Evolutionary conservation across 352 stramenopile species (phyloP), one percentile per base, ranked within the genome.

Genomic region (Phytophthora constricta): DNA sequence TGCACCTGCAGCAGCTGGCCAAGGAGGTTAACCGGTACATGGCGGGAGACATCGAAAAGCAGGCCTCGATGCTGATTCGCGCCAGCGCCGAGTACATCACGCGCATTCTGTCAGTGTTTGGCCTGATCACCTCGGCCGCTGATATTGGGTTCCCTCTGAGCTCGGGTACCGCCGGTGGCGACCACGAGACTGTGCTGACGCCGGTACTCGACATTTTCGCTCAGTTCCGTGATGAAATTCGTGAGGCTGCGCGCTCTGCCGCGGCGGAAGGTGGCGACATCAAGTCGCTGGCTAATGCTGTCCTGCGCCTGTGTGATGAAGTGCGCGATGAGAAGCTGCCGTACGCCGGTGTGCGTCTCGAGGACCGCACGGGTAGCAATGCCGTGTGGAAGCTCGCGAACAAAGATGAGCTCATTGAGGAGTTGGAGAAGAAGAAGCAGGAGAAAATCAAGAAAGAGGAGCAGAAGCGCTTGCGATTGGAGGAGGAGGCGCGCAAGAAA

Each of bases 351-450:
- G 87, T 98, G 26, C 85, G 90, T 53, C 77, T 98, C 3, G 93
- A 98, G 39, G 92, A 97, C 64, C 81, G 81, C 22, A 77, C 87
- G 26, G 68, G 69, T 10, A 79, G 77, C 53, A 80, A 70, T 23
- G 82, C 79, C 16, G 87, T 96, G 31, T 98, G 91, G 91, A 98
- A 98, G 74, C 82, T 98, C 34, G 92, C 90, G 0, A 93, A 98
- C 74, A 94, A 93, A 58, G 88, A 92, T 33, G 86, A 92, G 53
- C 69, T 96, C 28, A 70, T 96, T 39, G 80, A 90, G 54, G 89
- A 96, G 51, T 70, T 92, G 23, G 69, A 91, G 59, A 87, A 88
- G 58, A 95, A 94, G 67, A 77, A 79, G 20, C 65, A 82, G 17
- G 86, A 95, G 54, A 95, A 94, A 70, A 60, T 70, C n/a, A 79